Conservation (phyloP, 805 yeast genomes). For the Candida fluviatilis region DNA sequence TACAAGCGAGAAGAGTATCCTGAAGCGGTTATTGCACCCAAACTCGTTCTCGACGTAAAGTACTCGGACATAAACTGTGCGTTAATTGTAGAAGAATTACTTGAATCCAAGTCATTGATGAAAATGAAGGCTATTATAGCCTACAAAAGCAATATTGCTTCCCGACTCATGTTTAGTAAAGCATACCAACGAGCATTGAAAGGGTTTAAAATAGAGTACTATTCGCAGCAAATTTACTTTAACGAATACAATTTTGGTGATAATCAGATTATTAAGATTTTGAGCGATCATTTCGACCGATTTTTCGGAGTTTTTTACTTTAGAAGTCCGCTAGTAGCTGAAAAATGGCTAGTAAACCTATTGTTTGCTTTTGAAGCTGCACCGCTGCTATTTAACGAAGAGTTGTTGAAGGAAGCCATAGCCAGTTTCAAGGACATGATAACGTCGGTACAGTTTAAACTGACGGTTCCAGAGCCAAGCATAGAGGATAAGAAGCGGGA, state of each 20-base stretch:
- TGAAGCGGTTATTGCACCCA: not conserved
- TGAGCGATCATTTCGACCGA: constrained; percentile 3
- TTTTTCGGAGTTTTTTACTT: constrained; percentile 2
- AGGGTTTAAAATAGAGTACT: not conserved
- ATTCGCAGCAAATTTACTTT: not conserved
- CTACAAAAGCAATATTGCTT: constrained; percentile 1
- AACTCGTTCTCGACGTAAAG: not conserved
- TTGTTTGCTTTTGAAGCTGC: constrained; percentile 1
- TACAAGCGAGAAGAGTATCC: not conserved
- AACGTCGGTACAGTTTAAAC: not conserved
- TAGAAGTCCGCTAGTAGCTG: not conserved
- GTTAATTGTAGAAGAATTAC: constrained; percentile 1
- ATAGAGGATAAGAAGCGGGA: too few relatives aligned
- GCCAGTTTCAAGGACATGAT: not conserved
- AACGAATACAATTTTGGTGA: not conserved
- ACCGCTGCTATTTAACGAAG: constrained; percentile 1
- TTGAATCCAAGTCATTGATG: not conserved
- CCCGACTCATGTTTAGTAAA: not conserved
- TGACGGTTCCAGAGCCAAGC: not conserved
- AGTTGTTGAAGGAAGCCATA: not conserved
- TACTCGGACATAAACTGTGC: constrained; percentile 1
- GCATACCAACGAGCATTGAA: constrained; percentile 1
- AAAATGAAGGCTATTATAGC: constrained; percentile 3
- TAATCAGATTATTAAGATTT: constrained; percentile 1
- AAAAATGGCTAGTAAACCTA: constrained; percentile 2